phyloP scores from a whole-genome alignment of 345 rosid genomes.

The Arabis alpina region DNA sequence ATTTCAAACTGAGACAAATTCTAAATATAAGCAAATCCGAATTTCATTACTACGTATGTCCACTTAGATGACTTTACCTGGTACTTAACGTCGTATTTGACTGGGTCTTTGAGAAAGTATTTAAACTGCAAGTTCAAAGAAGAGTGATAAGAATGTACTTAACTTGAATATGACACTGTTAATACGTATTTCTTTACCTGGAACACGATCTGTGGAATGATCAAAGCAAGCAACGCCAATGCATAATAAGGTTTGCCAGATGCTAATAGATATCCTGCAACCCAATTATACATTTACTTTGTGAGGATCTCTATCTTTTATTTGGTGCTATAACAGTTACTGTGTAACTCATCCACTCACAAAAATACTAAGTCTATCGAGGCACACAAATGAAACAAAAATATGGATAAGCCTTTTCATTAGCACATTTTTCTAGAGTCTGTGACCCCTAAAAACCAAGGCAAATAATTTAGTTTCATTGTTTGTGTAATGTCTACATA shows the following conservation, averaged over 20 bases:
- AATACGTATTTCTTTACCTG: slow-evolving; percentile 60
- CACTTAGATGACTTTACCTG: slow-evolving; percentile 58
- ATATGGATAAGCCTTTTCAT: too few species aligned
- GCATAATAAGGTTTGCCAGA: slow-evolving; percentile 94
- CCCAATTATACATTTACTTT: neutral
- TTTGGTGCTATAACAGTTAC: neutral
- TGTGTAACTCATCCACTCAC: neutral
- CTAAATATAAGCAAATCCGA: neutral
- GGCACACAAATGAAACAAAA: neutral
- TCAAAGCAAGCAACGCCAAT: slow-evolving; percentile 72
- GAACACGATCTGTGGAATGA: slow-evolving; percentile 81
- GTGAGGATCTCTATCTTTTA: neutral
- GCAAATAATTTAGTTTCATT: too few species aligned
- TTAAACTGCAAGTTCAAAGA: slow-evolving; percentile 60
- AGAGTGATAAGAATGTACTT: neutral
- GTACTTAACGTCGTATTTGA: slow-evolving; percentile 90
- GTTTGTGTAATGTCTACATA: slow-evolving; percentile 34
- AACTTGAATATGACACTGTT: neutral
- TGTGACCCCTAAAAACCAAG: too few species aligned
- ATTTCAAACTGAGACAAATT: neutral
- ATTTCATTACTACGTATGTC: neutral
- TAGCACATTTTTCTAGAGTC: too few species aligned
- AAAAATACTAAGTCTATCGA: neutral
- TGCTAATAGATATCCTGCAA: slow-evolving; percentile 87
- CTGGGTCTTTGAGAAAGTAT: slow-evolving; percentile 94